A percentile compares a stretch with the other conserved stretches of the same genome.
Evolutionary conservation across 495 filamentous ascomycete genomes (phyloP).

Genomic region (Xylaria bambusicola): DNA sequence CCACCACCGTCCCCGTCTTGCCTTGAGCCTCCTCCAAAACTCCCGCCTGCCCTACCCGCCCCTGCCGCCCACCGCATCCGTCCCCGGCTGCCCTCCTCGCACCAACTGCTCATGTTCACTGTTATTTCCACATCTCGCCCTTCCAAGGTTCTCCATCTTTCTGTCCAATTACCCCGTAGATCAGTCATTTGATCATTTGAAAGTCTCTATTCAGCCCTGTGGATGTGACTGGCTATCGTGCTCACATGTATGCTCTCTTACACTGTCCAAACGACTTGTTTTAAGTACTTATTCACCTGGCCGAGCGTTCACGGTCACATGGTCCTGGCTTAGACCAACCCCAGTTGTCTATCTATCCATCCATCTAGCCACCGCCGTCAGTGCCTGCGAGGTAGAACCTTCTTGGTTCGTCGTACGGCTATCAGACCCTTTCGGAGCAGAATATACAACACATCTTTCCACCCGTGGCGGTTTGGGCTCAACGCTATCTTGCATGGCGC

Average conservation of each 20-base stretch:
- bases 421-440: too few relatives aligned
- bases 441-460: not conserved
- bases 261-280: too few relatives aligned
- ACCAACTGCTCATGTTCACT: not conserved
- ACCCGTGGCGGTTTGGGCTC: not conserved
- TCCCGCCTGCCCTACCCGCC: too few relatives aligned
- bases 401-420: not conserved
- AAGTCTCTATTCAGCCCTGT: not conserved
- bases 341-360: not conserved
- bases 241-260: too few relatives aligned
- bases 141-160: too few relatives aligned
- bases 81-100: not conserved
- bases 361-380: not conserved
- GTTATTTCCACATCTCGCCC: not conserved
- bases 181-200: not conserved
- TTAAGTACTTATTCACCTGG: too few relatives aligned
- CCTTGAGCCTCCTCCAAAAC: too few relatives aligned
- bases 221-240: too few relatives aligned
- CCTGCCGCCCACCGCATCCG: not conserved
- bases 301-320: too few relatives aligned
- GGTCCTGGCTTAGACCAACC: too few relatives aligned
- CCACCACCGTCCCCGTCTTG: too few relatives aligned
- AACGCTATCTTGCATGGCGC: constrained; percentile 5
- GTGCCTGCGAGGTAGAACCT: not conserved
- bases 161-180: not conserved